Evolutionary conservation across 2,329 filamentous ascomycete genomes (phyloP).

Genomic region (Fonsecaea pedrosoi): DNA sequence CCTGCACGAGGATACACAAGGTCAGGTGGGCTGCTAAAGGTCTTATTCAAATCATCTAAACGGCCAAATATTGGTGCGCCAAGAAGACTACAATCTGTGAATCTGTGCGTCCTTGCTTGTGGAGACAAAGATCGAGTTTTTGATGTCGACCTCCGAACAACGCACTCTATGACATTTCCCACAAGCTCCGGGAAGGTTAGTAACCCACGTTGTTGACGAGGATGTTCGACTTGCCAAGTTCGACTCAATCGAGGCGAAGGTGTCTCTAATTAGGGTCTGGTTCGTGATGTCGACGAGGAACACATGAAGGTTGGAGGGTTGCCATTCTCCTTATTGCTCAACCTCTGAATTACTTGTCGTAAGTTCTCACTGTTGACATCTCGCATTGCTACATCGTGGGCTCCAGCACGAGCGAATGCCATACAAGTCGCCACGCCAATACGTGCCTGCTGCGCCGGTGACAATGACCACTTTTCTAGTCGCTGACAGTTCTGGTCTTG

Average conservation of each 20-base stretch:
- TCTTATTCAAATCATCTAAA: no score
- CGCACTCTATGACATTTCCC: no score
- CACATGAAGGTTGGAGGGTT: not conserved
- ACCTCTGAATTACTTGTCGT: not conserved
- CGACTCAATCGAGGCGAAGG: slow-evolving; percentile 10
- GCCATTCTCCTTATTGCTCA: slow-evolving; percentile 10
- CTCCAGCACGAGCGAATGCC: slow-evolving; percentile 63
- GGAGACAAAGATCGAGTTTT: not conserved
- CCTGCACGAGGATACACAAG: no score
- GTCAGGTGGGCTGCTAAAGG: no score
- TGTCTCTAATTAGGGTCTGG: not conserved
- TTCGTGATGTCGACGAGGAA: slow-evolving; percentile 11
- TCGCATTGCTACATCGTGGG: slow-evolving; percentile 59
- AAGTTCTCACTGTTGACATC: slow-evolving; percentile 50
- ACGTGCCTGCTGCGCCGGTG: slow-evolving; percentile 61
- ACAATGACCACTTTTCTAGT: slow-evolving; percentile 55
- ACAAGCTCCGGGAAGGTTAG: not conserved
- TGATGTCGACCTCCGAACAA: no score
- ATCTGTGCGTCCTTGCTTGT: no score
- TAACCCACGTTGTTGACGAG: slow-evolving; percentile 21
- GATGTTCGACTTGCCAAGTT: slow-evolving; percentile 13
- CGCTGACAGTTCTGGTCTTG: slow-evolving; percentile 41
- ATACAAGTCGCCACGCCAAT: slow-evolving; percentile 61
- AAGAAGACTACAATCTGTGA: no score
- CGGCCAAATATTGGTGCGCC: no score